These are phyloP conservation scores for Diutina sp. DNA, from an alignment of 1,139 yeast species.

Conservation along the genomic window DNA sequence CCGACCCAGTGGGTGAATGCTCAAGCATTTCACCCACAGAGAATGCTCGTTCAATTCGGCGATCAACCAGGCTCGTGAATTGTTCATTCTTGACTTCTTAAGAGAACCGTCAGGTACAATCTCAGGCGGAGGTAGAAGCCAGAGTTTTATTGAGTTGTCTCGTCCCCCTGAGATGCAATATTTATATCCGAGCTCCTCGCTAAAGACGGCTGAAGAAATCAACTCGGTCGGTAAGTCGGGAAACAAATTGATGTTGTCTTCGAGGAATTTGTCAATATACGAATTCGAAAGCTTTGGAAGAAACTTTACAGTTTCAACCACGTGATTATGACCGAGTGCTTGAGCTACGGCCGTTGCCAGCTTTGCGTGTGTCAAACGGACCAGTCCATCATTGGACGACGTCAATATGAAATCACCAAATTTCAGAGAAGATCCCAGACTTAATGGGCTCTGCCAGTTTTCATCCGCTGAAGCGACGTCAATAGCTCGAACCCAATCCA, in stretches of 20 bases:
- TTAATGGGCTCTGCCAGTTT: neutral
- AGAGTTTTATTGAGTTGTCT: constrained; percentile 62
- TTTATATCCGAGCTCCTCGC: constrained; percentile 38
- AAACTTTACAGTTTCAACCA: constrained; percentile 61
- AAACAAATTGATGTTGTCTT: constrained; percentile 17
- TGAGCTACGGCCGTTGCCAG: constrained; percentile 60
- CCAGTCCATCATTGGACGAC: constrained; percentile 74
- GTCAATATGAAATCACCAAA: constrained; percentile 52
- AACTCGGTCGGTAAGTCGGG: constrained; percentile 24
- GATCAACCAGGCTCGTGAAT: constrained; percentile 51
- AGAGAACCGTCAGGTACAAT: constrained; percentile 44
- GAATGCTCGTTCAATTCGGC: constrained; percentile 57
- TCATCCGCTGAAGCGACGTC: constrained; percentile 19
- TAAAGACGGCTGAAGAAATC: constrained; percentile 14
- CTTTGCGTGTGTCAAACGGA: constrained; percentile 48
- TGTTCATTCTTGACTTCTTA: constrained; percentile 32
- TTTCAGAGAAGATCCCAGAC: neutral
- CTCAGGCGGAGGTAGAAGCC: constrained; percentile 62
- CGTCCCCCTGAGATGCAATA: constrained; percentile 74
- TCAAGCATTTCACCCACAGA: constrained; percentile 72
- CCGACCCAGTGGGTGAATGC: constrained; percentile 66
- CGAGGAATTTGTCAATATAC: constrained; percentile 36
- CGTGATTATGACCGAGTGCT: constrained; percentile 73
- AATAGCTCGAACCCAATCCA: constrained; percentile 78
- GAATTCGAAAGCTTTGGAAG: constrained; percentile 43